Evolutionary conservation across 2,329 filamentous ascomycete species (phyloP).

Genomic region (Calonectria naviculata): DNA sequence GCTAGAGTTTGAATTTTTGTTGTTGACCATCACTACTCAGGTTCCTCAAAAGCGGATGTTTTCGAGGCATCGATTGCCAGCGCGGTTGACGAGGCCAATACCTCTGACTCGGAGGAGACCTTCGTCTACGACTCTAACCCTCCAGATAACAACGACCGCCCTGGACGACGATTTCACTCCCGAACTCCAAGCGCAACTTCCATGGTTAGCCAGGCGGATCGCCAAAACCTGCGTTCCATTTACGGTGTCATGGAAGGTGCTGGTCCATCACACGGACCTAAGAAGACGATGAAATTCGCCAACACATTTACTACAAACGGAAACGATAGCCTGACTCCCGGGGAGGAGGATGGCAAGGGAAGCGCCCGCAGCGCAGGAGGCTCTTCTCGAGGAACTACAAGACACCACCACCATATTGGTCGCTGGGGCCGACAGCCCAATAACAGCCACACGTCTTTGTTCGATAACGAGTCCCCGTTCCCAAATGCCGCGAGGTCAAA

Average conservation of each 20-base stretch:
- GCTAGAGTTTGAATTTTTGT: constrained; percentile 16
- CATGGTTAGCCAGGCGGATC: constrained; percentile 76
- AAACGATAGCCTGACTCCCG: constrained; percentile 62
- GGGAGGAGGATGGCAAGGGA: constrained; percentile 75
- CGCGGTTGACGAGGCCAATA: constrained; percentile 94
- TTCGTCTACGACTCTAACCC: constrained; percentile 99
- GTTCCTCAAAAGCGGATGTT: constrained; percentile 87
- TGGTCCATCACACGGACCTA: constrained; percentile 57
- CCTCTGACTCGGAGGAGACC: constrained; percentile 97
- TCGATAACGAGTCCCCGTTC: constrained; percentile 84
- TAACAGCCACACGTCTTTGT: constrained; percentile 76
- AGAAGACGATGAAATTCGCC: constrained; percentile 97
- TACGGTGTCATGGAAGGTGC: constrained; percentile 73
- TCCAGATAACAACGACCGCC: constrained; percentile 70
- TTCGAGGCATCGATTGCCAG: constrained; percentile 98
- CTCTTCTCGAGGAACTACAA: constrained; percentile 72
- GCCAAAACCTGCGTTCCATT: constrained; percentile 71
- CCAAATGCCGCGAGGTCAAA: constrained; percentile 74
- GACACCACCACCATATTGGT: constrained; percentile 80
- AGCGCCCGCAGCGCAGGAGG: constrained; percentile 70
- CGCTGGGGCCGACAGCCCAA: constrained; percentile 78
- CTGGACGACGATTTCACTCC: constrained; percentile 84
- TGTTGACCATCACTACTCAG: constrained; percentile 20
- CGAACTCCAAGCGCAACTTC: constrained; percentile 95
- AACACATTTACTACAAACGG: constrained; percentile 77